phyloP scores from a whole-genome alignment of 2,329 filamentous ascomycete genomes.

The Aspergillus spinulosporus region DNA sequence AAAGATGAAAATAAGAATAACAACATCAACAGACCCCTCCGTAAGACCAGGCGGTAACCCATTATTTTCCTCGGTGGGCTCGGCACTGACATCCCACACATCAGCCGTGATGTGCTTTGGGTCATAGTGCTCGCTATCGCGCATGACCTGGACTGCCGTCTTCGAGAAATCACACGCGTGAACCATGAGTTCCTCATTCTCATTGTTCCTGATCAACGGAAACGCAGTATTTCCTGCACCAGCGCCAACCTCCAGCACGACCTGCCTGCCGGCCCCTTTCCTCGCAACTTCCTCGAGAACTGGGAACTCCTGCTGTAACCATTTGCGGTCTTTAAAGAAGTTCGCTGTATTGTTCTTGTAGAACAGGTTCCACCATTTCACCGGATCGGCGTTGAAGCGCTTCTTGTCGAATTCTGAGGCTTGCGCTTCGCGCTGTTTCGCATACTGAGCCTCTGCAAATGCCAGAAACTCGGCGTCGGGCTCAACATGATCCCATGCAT shows the following conservation, averaged over 20 bases:
- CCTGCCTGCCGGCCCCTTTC: constrained; percentile 66
- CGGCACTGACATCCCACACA: constrained; percentile 85
- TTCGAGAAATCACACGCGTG: constrained; percentile 97
- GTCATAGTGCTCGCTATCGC: constrained; percentile 74
- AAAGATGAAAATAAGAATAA: constrained; percentile 96
- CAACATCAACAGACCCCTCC: constrained; percentile 82
- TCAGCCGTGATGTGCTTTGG: constrained; percentile 75
- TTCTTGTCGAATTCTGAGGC: constrained; percentile 91
- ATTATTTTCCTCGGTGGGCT: constrained; percentile 49
- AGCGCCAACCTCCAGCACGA: constrained; percentile 86
- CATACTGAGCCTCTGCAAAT: constrained; percentile 81
- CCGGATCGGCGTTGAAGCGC: constrained; percentile 85
- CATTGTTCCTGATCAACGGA: constrained; percentile 79
- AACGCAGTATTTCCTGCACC: constrained; percentile 97
- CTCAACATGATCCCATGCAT: constrained; percentile 98
- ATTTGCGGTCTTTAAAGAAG: constrained; percentile 99
- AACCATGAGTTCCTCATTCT: constrained; percentile 76
- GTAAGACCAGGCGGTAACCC: constrained; percentile 71
- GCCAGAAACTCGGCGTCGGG: constrained; percentile 85
- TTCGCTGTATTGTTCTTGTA: constrained; percentile 97
- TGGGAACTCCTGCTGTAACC: constrained; percentile 94
- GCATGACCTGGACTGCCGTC: constrained; percentile 91
- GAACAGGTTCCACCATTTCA: constrained; percentile 97
- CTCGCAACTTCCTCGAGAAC: constrained; percentile 74
- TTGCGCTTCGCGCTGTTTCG: constrained; percentile 78